Percentiles rank a stretch among this genome's conserved stretches.
These are phyloP conservation scores for Isatis tinctoria DNA, from an alignment of 345 rosid species.

Conservation along the genomic window DNA sequence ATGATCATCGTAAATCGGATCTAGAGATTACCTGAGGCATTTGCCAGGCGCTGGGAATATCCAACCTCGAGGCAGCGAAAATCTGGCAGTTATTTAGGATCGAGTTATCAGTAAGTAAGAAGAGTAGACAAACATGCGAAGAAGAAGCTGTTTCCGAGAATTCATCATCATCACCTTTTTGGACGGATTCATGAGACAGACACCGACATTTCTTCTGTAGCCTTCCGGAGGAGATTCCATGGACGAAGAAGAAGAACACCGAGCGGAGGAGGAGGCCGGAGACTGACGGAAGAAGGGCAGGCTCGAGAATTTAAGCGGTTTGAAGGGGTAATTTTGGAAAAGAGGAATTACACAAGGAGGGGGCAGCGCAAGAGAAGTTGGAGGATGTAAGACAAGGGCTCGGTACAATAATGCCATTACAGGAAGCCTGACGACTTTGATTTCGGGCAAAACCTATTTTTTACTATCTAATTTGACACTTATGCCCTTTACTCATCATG, in stretches of 20 bases:
- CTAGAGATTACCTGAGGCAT: conserved; percentile 82
- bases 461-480: background rate
- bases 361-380: background rate
- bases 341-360: conserved; percentile 1
- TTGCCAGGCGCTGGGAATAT: conserved; percentile 86
- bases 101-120: background rate
- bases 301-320: conserved; percentile 24
- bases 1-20: too few relatives aligned
- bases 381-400: conserved; percentile 16
- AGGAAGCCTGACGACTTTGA: background rate
- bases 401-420: conserved; percentile 42
- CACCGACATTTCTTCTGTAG: conserved; percentile 85
- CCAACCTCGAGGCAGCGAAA: conserved; percentile 87
- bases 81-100: conserved; percentile 41
- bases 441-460: background rate
- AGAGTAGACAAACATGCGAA: background rate
- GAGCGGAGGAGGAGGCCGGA: conserved; percentile 11
- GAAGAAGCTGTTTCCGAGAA: background rate
- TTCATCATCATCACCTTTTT: conserved; percentile 53
- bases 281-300: conserved; percentile 26
- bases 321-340: conserved; percentile 33
- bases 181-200: conserved; percentile 76
- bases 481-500: background rate
- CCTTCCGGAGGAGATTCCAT: conserved; percentile 93
- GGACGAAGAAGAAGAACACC: conserved; percentile 33